Base-by-base conservation (phyloP, 2,329 filamentous ascomycete genomes). In the Penicillium sp. region DNA sequence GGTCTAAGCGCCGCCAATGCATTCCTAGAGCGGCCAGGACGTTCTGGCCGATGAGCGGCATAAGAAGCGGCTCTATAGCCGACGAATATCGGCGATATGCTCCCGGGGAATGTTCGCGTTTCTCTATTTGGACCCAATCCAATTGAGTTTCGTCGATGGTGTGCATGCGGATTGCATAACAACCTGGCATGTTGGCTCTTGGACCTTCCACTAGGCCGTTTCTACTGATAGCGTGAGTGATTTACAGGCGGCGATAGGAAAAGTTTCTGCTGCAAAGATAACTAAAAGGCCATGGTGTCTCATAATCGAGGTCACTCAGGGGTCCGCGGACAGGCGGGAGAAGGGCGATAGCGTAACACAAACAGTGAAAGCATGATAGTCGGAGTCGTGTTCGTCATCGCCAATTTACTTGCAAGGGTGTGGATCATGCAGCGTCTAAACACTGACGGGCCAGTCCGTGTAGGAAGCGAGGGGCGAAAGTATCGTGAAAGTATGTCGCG, bases 351-450 rank as follows among this genome's bases (percentile, higher is more conserved):
- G 28, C 41, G 41, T 44, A 28, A 31, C 16, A 44, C 41, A 18
- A 20, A 22, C 41, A 18, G 25, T 44, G 31, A 13, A 25, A 40
- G 33, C 36, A 41, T 22, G 40, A 51, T 48, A 45, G 22, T 14
- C 14, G 13, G 22, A 13, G 33, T 45, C 35, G 41, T 48, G 41
- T 45, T 46, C 41, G 46, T 42, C 46, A 46, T 45, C 42, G 24
- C n/a, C 22, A 20, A 25, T 30, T 18, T 41, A 41, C 39, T 18
- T 16, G n/a, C 9, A 18, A n/a, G 35, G 43, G 13, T 41, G 35
- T 30, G 30, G 30, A 38, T 42, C 35, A 48, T 51, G 44, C 40
- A 48, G 35, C 22, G 31, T 14, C 49, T 36, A 48, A 46, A 40
- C 45, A 27, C 9, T 36, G 27, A 9, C 25, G 27, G 40, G 24